Conservation (phyloP, 129 eudicot species). For the Flaveria sonorensis region DNA sequence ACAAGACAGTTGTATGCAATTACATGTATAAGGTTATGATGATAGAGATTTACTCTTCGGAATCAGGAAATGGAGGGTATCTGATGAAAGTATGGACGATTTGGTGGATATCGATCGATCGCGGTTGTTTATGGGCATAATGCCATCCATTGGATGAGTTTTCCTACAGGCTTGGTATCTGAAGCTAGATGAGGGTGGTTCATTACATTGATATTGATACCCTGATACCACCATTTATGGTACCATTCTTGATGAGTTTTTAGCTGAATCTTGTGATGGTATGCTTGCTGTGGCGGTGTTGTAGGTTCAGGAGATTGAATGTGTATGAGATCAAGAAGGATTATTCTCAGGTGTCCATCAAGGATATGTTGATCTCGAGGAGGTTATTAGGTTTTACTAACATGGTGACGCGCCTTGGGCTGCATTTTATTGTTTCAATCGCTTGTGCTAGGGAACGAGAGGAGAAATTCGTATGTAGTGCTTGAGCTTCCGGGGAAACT, state of each 20-base stretch:
- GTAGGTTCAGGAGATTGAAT: conserved; percentile 31
- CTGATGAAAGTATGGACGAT: conserved; percentile 32
- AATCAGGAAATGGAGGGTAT: conserved; percentile 27
- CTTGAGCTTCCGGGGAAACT: conserved; percentile 47
- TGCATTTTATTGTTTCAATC: conserved; percentile 42
- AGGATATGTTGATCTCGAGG: conserved; percentile 43
- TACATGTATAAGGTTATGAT: conserved; percentile 21
- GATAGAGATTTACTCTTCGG: conserved; percentile 37
- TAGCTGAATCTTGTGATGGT: conserved; percentile 38
- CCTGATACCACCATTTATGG: conserved; percentile 35
- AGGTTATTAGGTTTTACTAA: conserved; percentile 37
- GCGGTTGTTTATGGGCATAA: conserved; percentile 40
- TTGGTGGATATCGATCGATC: conserved; percentile 35
- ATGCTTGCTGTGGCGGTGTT: conserved; percentile 41
- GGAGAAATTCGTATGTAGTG: conserved; percentile 42
- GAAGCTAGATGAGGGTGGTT: conserved; percentile 25
- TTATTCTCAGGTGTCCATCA: conserved; percentile 33
- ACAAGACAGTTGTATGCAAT: conserved; percentile 36
- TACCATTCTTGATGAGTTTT: conserved; percentile 37
- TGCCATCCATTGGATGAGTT: conserved; percentile 42
- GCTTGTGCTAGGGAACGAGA: conserved; percentile 32
- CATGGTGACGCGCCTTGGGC: conserved; percentile 37
- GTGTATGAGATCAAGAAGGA: conserved; percentile 39
- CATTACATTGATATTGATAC: conserved; percentile 32
- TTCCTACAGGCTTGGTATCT: conserved; percentile 34